A percentile compares a stretch with the other conserved stretches of the same genome.
Conservation (phyloP, 2,329 filamentous ascomycete species). For the Lasiodiplodia sp. region DNA sequence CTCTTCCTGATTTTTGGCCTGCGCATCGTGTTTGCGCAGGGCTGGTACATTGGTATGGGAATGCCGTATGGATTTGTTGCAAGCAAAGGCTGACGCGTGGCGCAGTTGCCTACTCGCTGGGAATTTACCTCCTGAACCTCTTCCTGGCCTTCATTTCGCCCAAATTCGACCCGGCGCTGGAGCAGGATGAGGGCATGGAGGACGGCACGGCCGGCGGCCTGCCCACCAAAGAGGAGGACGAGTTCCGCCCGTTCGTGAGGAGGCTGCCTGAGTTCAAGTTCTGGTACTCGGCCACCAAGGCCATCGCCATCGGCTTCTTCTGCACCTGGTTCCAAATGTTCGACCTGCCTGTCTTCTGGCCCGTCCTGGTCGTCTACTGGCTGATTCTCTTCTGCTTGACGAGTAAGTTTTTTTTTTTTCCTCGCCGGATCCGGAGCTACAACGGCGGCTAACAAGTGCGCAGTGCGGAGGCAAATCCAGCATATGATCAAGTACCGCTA, state of each 20-base stretch:
- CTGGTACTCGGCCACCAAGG: slow-evolving; percentile 94
- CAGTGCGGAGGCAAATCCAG: slow-evolving; percentile 98
- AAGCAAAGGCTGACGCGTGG: slow-evolving; percentile 2
- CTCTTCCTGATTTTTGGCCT: slow-evolving; percentile 83
- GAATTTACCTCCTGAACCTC: slow-evolving; percentile 98
- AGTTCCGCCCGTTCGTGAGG: slow-evolving; percentile 97
- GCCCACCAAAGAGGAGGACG: slow-evolving; percentile 94
- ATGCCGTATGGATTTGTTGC: neutral
- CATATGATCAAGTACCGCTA: slow-evolving; percentile 99
- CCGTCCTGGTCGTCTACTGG: slow-evolving; percentile 98
- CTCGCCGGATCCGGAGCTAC: neutral
- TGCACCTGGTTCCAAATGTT: slow-evolving; percentile 96
- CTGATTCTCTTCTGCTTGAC: slow-evolving; percentile 94
- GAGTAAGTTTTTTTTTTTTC: slow-evolving; percentile 66
- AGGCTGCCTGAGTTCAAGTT: slow-evolving; percentile 99
- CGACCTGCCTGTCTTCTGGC: slow-evolving; percentile 98
- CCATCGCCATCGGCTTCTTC: slow-evolving; percentile 79
- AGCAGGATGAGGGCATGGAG: slow-evolving; percentile 95
- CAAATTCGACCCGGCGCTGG: slow-evolving; percentile 97
- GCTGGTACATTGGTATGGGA: slow-evolving; percentile 93
- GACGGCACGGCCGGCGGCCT: slow-evolving; percentile 80
- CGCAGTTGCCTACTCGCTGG: slow-evolving; percentile 92
- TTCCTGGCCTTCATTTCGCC: slow-evolving; percentile 98
- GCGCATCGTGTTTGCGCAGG: slow-evolving; percentile 89
- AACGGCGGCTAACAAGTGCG: slow-evolving; percentile 29